These are phyloP conservation scores for Viola pubescens DNA, from an alignment of 441 rosid species.

Conservation along the genomic window DNA sequence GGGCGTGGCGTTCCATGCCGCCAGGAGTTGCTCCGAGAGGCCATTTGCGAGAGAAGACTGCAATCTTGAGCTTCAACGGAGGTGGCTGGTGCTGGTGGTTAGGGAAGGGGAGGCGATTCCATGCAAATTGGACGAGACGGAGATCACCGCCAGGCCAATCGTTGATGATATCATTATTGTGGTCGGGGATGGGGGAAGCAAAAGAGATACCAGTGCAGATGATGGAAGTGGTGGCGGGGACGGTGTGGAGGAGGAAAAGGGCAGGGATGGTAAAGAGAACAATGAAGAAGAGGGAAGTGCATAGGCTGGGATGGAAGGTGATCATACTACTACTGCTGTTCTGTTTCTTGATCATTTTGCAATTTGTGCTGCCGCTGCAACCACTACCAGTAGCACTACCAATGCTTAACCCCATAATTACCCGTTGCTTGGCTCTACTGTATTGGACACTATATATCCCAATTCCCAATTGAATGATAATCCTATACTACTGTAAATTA, in stretches of 20 bases:
- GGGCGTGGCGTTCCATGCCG: slow-evolving; percentile 95
- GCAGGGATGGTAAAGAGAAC: slow-evolving; percentile 72
- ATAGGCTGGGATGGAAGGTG: slow-evolving; percentile 33
- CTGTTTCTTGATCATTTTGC: slow-evolving; percentile 36
- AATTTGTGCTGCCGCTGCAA: not conserved
- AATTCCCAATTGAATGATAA: too few species aligned
- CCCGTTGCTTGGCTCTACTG: not conserved
- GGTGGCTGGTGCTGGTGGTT: slow-evolving; percentile 14
- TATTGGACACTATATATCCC: not conserved
- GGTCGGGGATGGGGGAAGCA: not conserved
- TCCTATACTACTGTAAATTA: too few species aligned
- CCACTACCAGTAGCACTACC: not conserved
- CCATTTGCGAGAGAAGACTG: slow-evolving; percentile 91
- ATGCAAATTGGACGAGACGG: slow-evolving; percentile 42
- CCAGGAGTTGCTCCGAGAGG: slow-evolving; percentile 66
- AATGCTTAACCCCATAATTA: not conserved
- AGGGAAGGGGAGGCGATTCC: slow-evolving; percentile 62
- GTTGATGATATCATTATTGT: not conserved
- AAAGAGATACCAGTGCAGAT: slow-evolving; percentile 30
- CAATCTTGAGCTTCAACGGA: slow-evolving; percentile 40
- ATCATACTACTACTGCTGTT: slow-evolving; percentile 30
- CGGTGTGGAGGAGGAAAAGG: slow-evolving; percentile 59
- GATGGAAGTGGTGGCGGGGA: slow-evolving; percentile 32
- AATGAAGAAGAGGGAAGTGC: slow-evolving; percentile 59
- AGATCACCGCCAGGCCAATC: slow-evolving; percentile 70